Conservation (phyloP, 2,329 filamentous ascomycete species). For the Amauroascus niger region DNA sequence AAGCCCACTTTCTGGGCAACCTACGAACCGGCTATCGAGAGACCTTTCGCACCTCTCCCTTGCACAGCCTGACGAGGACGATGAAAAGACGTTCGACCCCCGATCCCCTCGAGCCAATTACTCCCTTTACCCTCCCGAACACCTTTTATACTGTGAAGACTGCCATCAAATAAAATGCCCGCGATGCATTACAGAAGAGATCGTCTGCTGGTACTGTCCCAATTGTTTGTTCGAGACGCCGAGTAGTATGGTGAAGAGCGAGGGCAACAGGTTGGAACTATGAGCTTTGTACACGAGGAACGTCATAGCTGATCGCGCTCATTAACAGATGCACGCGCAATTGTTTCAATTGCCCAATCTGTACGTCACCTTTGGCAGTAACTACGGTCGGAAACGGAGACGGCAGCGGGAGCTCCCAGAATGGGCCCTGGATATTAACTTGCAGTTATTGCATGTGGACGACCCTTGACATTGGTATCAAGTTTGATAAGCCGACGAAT, state of each 20-base stretch:
- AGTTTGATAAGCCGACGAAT: slow-evolving; percentile 80
- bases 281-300: not conserved
- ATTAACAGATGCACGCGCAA: slow-evolving; percentile 69
- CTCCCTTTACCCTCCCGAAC: slow-evolving; percentile 83
- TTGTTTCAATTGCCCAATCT: slow-evolving; percentile 91
- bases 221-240: slow-evolving; percentile 94
- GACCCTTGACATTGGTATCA: slow-evolving; percentile 77
- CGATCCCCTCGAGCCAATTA: slow-evolving; percentile 76
- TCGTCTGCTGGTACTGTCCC: slow-evolving; percentile 90
- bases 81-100: slow-evolving; percentile 76
- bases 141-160: slow-evolving; percentile 93
- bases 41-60: slow-evolving; percentile 17
- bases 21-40: slow-evolving; percentile 16
- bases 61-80: slow-evolving; percentile 43
- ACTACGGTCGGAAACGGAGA: slow-evolving; percentile 55
- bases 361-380: slow-evolving; percentile 68
- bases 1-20: slow-evolving; percentile 10
- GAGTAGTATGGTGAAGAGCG: slow-evolving; percentile 80
- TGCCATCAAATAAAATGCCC: slow-evolving; percentile 94
- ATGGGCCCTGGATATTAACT: slow-evolving; percentile 63
- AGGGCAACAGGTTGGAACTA: slow-evolving; percentile 69
- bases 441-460: slow-evolving; percentile 93
- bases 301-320: not conserved
- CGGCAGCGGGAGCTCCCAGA: slow-evolving; percentile 29
- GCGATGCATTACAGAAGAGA: slow-evolving; percentile 83